Conservation (phyloP, 768 basidiomycete genomes). For the Daedaleopsis nitida region DNA sequence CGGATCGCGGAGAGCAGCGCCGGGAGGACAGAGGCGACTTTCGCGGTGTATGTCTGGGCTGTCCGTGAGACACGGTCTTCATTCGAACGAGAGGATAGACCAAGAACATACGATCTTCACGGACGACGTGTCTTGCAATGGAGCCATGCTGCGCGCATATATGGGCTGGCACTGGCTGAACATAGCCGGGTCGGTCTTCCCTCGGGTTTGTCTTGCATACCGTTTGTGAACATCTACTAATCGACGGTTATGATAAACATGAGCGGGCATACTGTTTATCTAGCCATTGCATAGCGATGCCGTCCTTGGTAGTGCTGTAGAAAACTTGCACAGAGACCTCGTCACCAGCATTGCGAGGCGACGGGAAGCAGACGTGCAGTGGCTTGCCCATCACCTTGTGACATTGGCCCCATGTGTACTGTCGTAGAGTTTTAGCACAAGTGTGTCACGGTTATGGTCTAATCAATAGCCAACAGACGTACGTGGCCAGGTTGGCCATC, state of each 20-base stretch:
- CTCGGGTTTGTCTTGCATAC: conserved; percentile 59
- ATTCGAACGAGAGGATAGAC: not conserved
- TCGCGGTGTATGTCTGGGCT: conserved; percentile 76
- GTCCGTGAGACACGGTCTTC: not conserved
- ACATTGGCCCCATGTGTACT: no score
- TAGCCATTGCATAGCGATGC: conserved; percentile 87
- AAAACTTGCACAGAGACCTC: conserved; percentile 49
- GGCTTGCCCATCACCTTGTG: conserved; percentile 75
- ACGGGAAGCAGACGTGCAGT: conserved; percentile 58
- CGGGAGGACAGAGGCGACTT: conserved; percentile 74
- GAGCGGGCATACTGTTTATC: conserved; percentile 60
- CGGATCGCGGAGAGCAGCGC: conserved; percentile 85
- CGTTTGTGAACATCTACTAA: no score
- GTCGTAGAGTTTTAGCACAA: no score
- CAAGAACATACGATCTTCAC: conserved; percentile 71
- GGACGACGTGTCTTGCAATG: conserved; percentile 87
- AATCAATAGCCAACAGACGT: no score
- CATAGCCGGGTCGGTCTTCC: conserved; percentile 80
- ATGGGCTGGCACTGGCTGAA: conserved; percentile 96
- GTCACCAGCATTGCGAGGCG: conserved; percentile 44
- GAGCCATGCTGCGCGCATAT: conserved; percentile 77
- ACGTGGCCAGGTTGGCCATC: conserved; percentile 49
- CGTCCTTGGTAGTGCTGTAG: conserved; percentile 74
- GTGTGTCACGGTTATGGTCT: no score
- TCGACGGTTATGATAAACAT: not conserved